Evolutionary conservation across 2,329 filamentous ascomycete species (phyloP).

Genomic region (Colletotrichum sublineola): DNA sequence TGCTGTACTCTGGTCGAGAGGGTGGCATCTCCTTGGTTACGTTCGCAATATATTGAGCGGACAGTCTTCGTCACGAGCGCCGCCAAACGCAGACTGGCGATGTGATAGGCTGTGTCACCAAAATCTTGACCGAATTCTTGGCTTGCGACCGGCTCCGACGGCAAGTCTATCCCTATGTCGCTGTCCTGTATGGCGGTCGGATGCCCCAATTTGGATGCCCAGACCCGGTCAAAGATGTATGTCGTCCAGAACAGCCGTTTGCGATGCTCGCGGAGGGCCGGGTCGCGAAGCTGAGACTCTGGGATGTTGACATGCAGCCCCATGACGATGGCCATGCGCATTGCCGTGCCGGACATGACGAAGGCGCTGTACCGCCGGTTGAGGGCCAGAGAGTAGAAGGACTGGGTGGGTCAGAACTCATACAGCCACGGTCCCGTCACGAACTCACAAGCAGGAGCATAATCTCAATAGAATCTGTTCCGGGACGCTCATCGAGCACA

Average conservation of each 20-base stretch:
- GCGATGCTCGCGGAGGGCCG: slow-evolving; percentile 53
- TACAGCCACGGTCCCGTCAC: background rate
- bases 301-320: slow-evolving; percentile 44
- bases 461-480: slow-evolving; percentile 58
- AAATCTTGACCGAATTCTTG: slow-evolving; percentile 46
- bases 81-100: slow-evolving; percentile 55
- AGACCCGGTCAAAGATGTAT: slow-evolving; percentile 61
- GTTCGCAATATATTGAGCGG: slow-evolving; percentile 50
- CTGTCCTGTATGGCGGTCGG: slow-evolving; percentile 62
- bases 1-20: slow-evolving; percentile 52
- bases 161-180: slow-evolving; percentile 60
- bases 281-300: slow-evolving; percentile 54
- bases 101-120: slow-evolving; percentile 48
- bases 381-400: slow-evolving; percentile 58
- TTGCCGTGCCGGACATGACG: slow-evolving; percentile 57
- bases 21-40: slow-evolving; percentile 45
- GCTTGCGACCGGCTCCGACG: slow-evolving; percentile 47
- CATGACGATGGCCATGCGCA: slow-evolving; percentile 55
- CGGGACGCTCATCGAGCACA: slow-evolving; percentile 58
- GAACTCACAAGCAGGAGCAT: slow-evolving; percentile 57
- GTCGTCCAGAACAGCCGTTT: slow-evolving; percentile 59
- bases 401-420: slow-evolving; percentile 47
- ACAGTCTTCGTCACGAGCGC: slow-evolving; percentile 48
- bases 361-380: slow-evolving; percentile 61
- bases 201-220: slow-evolving; percentile 62